Evolutionary conservation across 2,329 filamentous ascomycete genomes (phyloP).

Genomic region (Colletotrichum lupini): DNA sequence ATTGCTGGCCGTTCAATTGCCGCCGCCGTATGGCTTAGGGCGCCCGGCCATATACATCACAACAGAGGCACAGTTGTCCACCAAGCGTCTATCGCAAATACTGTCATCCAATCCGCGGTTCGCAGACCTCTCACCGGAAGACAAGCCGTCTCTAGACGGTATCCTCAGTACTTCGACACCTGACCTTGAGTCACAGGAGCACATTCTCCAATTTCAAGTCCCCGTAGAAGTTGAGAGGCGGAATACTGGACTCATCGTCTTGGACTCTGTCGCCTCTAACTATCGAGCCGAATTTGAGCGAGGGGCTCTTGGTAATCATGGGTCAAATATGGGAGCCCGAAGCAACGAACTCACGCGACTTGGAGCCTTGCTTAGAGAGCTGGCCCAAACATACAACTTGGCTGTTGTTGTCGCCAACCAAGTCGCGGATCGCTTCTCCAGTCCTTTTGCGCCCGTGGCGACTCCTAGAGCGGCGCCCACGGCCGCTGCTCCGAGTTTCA

Average conservation of each 20-base stretch:
- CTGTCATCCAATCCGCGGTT: constrained; percentile 75
- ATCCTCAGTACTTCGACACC: constrained; percentile 86
- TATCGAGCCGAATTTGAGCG: constrained; percentile 91
- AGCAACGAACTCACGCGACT: constrained; percentile 81
- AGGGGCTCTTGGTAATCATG: constrained; percentile 51
- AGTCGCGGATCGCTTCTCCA: constrained; percentile 85
- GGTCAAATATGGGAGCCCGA: constrained; percentile 77
- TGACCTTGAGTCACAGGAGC: constrained; percentile 94
- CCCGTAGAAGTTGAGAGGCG: constrained; percentile 84
- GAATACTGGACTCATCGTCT: constrained; percentile 81
- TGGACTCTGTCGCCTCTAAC: constrained; percentile 95
- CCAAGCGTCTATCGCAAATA: constrained; percentile 83
- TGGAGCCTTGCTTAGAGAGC: constrained; percentile 77
- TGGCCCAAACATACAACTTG: constrained; percentile 80
- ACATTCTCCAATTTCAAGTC: constrained; percentile 92
- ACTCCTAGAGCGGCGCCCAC: constrained; percentile 39
- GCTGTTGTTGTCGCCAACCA: constrained; percentile 96
- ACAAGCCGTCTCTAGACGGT: constrained; percentile 73
- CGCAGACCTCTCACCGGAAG: constrained; percentile 40
- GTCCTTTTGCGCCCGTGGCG: constrained; percentile 35
- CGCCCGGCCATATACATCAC: constrained; percentile 91
- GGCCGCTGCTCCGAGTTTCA: constrained; percentile 24
- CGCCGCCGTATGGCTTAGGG: constrained; percentile 75
- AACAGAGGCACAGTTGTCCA: constrained; percentile 88
- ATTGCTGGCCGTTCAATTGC: constrained; percentile 85